These are phyloP conservation scores for Mortierella claussenii DNA, from an alignment of 192 early-diverging fungal genomes.

Conservation along the genomic window DNA sequence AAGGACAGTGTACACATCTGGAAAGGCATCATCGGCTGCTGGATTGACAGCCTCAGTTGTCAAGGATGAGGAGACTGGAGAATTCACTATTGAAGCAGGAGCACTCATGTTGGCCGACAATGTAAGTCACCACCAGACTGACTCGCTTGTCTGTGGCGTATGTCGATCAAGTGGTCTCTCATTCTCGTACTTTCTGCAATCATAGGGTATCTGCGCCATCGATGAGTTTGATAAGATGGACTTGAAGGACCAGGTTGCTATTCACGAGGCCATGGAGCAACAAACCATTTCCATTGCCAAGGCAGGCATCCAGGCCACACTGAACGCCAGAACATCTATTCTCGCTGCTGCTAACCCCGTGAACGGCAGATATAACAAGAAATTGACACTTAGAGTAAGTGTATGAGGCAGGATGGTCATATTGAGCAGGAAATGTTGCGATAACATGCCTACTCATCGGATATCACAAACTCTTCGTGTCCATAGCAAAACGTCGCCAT, in stretches of 20 bases:
- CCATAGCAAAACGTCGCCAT: constrained; percentile 93
- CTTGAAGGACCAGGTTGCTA: constrained; percentile 94
- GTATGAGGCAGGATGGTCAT: neutral
- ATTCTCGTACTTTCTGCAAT: neutral
- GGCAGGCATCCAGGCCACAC: constrained; percentile 94
- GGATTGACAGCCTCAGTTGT: constrained; percentile 96
- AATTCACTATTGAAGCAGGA: constrained; percentile 97
- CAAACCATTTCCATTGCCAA: constrained; percentile 98
- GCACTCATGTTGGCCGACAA: constrained; percentile 98
- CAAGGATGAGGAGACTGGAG: constrained; percentile 97
- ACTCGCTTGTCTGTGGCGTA: too few relatives aligned
- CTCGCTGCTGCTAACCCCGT: constrained; percentile 97
- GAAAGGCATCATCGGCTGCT: constrained; percentile 94
- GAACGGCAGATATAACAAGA: constrained; percentile 94
- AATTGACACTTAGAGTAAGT: constrained; percentile 85
- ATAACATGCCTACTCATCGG: too few relatives aligned
- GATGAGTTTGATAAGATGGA: constrained; percentile 99
- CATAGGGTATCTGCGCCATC: constrained; percentile 94
- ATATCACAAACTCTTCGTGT: too few relatives aligned
- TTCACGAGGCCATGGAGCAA: constrained; percentile 99
- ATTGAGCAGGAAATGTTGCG: neutral
- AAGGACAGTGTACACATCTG: constrained; percentile 94
- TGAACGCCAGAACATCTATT: constrained; percentile 95
- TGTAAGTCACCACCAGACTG: constrained; percentile 61
- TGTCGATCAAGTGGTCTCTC: too few relatives aligned